These are phyloP conservation scores for Hydnum rufescens DNA, from an alignment of 768 basidiomycete genomes.

Conservation along the genomic window DNA sequence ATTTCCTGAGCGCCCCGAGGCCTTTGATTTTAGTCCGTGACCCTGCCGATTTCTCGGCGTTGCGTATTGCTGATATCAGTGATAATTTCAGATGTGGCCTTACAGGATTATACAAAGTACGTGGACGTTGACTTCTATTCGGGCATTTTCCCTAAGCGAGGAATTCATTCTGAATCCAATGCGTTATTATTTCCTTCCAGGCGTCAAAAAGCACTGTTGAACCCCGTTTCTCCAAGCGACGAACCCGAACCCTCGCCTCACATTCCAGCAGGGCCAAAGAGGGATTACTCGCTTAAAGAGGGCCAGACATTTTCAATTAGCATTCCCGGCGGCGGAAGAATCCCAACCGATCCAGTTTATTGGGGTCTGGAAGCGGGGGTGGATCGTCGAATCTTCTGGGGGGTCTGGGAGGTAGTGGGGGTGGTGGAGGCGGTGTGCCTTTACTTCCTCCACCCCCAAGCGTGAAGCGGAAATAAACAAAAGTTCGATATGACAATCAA, in stretches of 20 bases:
- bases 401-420: conserved; percentile 15
- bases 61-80: conserved; percentile 5
- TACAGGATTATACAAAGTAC: conserved; percentile 75
- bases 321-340: conserved; percentile 53
- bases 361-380: conserved; percentile 15
- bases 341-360: background rate
- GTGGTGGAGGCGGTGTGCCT: conserved; percentile 29
- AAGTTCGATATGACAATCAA: too few species aligned
- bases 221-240: conserved; percentile 27
- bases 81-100: conserved; percentile 44
- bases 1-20: conserved; percentile 65
- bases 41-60: conserved; percentile 2
- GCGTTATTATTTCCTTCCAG: conserved; percentile 5
- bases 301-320: conserved; percentile 86
- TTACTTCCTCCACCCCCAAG: conserved; percentile 74
- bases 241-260: conserved; percentile 41
- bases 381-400: conserved; percentile 18
- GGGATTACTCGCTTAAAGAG: conserved; percentile 85
- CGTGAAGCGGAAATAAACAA: conserved; percentile 15
- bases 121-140: conserved; percentile 5
- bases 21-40: conserved; percentile 70
- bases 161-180: background rate
- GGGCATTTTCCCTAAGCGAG: background rate
- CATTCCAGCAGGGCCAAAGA: conserved; percentile 61
- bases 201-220: conserved; percentile 33